Base-by-base conservation (phyloP, 2,329 filamentous ascomycete genomes). In the Elsinoe arachidis region DNA sequence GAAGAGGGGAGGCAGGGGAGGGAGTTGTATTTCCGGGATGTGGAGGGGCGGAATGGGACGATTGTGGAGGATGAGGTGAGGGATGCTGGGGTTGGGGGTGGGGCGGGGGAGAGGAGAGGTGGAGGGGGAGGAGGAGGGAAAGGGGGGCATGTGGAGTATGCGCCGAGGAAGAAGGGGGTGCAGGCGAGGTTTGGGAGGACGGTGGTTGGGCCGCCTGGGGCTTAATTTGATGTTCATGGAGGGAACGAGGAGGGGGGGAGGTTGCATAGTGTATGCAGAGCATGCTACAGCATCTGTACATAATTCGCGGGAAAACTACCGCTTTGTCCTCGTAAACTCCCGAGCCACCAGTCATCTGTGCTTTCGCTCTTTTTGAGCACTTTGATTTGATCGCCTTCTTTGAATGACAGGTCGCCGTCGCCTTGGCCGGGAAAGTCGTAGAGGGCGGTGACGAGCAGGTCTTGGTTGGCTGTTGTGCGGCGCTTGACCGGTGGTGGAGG, bases 241-340 rank as follows among this genome's bases (percentile, higher is more conserved):
- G 3, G 19, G 38, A 10, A 41, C 26, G 14, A 3, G 2, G 5
- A 30, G 15, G 19, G 23, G 17, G 44, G 12, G 17, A 3, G 44
- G 21, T n/a, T 3, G n/a, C 2, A 17, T 15, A 11, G 5, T 17
- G n/a, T 19, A 17, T 41, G 7, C 11, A n/a, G 35, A 26, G 10
- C 11, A 14, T 4, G 9, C 43, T 38, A 44, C 33, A 55, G 65
- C 51, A 69, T 38, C 62, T 65, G 61, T 55, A 71, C 68, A 72
- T 95, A 95, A 70, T 95, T 95, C 5, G 89, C 89, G 1, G 89
- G 89, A 68, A 95, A 95, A 63, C 77, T 84, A 2, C 89, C 89
- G 66, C 78, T 80, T 23, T 76, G 69, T 0, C 88, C 88, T 39
- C 76, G 76, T 12, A 91, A 62, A 70, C 93, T 88, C 11, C 89